A percentile compares a stretch with the other conserved stretches of the same genome.
Evolutionary conservation across 345 rosid genomes (phyloP).

Genomic region (Populus pruinosa): DNA sequence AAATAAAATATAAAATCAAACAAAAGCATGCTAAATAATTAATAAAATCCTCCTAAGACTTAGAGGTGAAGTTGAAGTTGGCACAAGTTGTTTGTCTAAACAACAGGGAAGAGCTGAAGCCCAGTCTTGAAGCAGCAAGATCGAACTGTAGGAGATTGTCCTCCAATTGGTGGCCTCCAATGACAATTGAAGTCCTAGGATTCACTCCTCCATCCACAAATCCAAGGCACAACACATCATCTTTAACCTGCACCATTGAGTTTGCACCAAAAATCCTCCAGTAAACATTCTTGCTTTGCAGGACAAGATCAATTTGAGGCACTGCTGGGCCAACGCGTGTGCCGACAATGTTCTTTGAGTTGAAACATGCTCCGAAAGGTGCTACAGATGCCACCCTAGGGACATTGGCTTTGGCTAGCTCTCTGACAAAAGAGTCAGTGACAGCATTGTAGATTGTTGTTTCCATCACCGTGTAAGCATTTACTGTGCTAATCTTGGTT

Average conservation of each 20-base stretch:
- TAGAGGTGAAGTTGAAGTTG: conserved; percentile 62
- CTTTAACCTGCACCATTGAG: conserved; percentile 57
- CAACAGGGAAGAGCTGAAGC: conserved; percentile 59
- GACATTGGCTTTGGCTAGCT: not conserved
- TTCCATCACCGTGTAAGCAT: conserved; percentile 17
- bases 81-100: conserved; percentile 49
- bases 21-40: not conserved
- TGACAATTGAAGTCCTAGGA: conserved; percentile 54
- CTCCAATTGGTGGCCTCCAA: conserved; percentile 73
- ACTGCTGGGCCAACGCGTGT: conserved; percentile 50
- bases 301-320: conserved; percentile 47
- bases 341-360: not conserved
- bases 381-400: conserved; percentile 9
- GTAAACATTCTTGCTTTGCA: conserved; percentile 40
- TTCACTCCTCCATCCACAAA: conserved; percentile 64
- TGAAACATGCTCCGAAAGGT: conserved; percentile 9
- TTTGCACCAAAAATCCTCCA: conserved; percentile 70
- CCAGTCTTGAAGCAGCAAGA: conserved; percentile 52
- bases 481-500: conserved; percentile 20
- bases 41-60: not conserved
- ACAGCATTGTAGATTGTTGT: conserved; percentile 13
- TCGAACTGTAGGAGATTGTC: conserved; percentile 58
- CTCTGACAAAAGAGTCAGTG: not conserved
- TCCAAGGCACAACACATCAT: conserved; percentile 53
- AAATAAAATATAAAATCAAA: not conserved